Conservation (phyloP, 164 flowering plant species). For the Magnolia kwangsiensis region DNA sequence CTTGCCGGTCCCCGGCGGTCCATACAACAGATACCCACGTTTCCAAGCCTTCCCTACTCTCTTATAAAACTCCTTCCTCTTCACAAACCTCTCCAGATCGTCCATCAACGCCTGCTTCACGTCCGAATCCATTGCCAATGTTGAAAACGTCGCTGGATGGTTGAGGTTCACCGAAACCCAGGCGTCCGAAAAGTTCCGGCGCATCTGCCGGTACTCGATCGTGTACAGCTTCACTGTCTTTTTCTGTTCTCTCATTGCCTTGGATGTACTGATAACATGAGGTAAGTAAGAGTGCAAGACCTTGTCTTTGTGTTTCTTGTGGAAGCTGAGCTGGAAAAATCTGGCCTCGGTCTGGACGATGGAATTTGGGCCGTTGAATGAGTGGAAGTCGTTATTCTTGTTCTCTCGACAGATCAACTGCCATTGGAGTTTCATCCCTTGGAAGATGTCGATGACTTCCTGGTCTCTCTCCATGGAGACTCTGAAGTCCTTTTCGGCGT, state of each 20-base stretch:
- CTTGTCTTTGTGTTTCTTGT: slow-evolving; percentile 33
- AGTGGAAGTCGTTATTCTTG: not conserved
- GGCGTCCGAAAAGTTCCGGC: slow-evolving; percentile 1
- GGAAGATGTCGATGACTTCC: slow-evolving; percentile 14
- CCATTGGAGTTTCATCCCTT: slow-evolving; percentile 16
- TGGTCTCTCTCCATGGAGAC: slow-evolving; percentile 13
- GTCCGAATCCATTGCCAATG: slow-evolving; percentile 59
- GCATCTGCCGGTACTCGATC: slow-evolving; percentile 3
- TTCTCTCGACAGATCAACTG: not conserved
- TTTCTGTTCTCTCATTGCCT: slow-evolving; percentile 17
- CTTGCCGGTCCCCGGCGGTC: slow-evolving; percentile 79
- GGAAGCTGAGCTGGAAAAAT: slow-evolving; percentile 36
- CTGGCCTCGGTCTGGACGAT: slow-evolving; percentile 12
- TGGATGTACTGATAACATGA: slow-evolving; percentile 19
- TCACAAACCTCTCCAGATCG: slow-evolving; percentile 45
- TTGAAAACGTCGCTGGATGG: slow-evolving; percentile 54
- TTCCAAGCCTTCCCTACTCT: slow-evolving; percentile 69
- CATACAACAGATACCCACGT: slow-evolving; percentile 62
- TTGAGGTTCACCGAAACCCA: slow-evolving; percentile 32
- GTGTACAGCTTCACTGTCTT: slow-evolving; percentile 33
- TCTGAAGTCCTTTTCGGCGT: slow-evolving; percentile 4
- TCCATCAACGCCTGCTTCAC: slow-evolving; percentile 38
- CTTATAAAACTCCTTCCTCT: slow-evolving; percentile 50
- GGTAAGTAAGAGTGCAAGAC: slow-evolving; percentile 37
- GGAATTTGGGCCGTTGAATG: not conserved